Evolutionary conservation across 768 basidiomycete genomes (phyloP).

Genomic region (Suillus paluster): DNA sequence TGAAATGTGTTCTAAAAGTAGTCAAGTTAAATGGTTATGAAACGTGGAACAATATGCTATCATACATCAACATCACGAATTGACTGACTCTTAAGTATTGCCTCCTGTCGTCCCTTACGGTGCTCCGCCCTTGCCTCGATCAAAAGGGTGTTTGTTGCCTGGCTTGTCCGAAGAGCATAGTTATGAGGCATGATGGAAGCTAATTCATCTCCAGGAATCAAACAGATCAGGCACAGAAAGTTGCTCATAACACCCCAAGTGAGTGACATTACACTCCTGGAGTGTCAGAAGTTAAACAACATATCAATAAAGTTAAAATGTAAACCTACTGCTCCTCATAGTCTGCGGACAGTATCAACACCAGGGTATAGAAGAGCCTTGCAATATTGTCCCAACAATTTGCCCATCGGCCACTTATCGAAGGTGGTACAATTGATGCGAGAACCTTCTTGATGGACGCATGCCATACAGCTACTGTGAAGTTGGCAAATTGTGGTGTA

Average conservation of each 20-base stretch:
- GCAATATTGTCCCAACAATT: slow-evolving; percentile 35
- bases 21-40: background rate
- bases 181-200: slow-evolving; percentile 15
- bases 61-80: slow-evolving; percentile 20
- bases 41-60: background rate
- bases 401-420: slow-evolving; percentile 8
- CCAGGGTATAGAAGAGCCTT: slow-evolving; percentile 35
- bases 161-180: slow-evolving; percentile 25
- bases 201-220: slow-evolving; percentile 33
- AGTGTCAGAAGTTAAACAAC: background rate
- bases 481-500: slow-evolving; percentile 12
- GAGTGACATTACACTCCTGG: slow-evolving; percentile 39
- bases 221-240: slow-evolving; percentile 42
- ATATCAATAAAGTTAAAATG: background rate
- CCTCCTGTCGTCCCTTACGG: slow-evolving; percentile 19
- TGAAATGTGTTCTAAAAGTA: slow-evolving; percentile 38
- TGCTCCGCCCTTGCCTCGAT: slow-evolving; percentile 17
- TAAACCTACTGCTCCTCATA: slow-evolving; percentile 50
- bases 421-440: slow-evolving; percentile 1
- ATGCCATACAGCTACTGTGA: slow-evolving; percentile 15
- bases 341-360: slow-evolving; percentile 41
- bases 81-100: slow-evolving; percentile 14
- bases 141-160: slow-evolving; percentile 13
- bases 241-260: slow-evolving; percentile 30
- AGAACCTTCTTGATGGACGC: slow-evolving; percentile 11